Conservation (phyloP, 2,329 filamentous ascomycete genomes). For the Fusarium lyarnte region DNA sequence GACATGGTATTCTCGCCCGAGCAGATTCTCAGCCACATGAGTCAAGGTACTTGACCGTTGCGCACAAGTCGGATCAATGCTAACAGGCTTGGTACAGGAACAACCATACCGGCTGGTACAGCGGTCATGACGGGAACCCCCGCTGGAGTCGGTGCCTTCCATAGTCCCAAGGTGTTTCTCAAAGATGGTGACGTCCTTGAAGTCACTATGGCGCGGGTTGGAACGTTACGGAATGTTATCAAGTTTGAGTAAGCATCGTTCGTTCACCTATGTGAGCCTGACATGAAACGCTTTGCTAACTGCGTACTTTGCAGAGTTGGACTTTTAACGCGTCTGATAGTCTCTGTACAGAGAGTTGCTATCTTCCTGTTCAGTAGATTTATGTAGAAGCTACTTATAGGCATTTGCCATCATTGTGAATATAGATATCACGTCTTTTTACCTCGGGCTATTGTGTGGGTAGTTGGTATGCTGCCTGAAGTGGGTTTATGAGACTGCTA, state of each 20-base stretch:
- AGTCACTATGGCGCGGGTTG: background rate
- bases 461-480: background rate
- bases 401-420: fast-evolving
- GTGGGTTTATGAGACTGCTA: background rate
- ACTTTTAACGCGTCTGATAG: background rate
- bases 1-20: background rate
- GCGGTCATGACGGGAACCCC: background rate
- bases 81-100: background rate
- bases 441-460: too few relatives aligned
- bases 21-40: background rate
- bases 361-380: background rate
- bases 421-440: fast-evolving
- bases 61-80: fast-evolving
- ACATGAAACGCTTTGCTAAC: background rate
- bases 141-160: background rate
- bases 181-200: background rate
- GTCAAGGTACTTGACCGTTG: background rate
- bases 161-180: background rate
- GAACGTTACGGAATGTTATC: background rate
- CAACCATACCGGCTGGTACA: background rate
- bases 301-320: fast-evolving
- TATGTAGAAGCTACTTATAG: background rate
- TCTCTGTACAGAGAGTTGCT: background rate
- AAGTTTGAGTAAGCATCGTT: constrained; percentile 1
- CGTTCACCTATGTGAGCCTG: background rate